Evolutionary conservation across 2,329 filamentous ascomycete genomes (phyloP), one percentile per base, ranked within the genome.

Genomic region (Botrytis elliptica): DNA sequence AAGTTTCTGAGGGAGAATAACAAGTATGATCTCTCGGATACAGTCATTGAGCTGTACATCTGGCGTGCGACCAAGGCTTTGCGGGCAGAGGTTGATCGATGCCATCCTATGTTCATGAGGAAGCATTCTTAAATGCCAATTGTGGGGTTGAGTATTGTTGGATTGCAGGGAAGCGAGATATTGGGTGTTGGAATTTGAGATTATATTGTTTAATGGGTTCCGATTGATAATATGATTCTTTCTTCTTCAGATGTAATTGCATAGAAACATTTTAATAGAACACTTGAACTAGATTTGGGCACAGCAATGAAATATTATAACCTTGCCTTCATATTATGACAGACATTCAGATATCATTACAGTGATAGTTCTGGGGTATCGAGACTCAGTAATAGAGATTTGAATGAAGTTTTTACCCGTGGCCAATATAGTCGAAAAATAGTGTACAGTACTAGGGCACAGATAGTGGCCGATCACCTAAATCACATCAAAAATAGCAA

Each of bases 181-280:
- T 12, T 0, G 22, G 1, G 22, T 0, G 22, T 22, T 49, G 3
- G 22, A 52, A 52, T n/a, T 52, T 52, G 4, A 25, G 1, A 52
- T 52, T 3, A 14, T n/a, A 14, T 3, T 14, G 10, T 52, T 25
- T 12, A 14, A 52, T 5, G 46, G 9, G 22, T 12, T 14, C 25
- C 4, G 10, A 8, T 8, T 20, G 0, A 49, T 49, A 25, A 12
- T 22, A 0, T 25, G 4, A 49, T 25, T 25, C 0, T 10, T 25
- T 12, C 8, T 4, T 12, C 10, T 1, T 49, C 22, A 0, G 18
- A 49, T 25, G 3, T 10, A 4, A 4, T 25, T 0, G 3, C 2
- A 25, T 0, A 4, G 46, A 49, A 1, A 8, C 9, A 49, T 25
- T 8, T 49, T 25, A 5, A 2, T 25, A 49, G 46, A 25, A 25